Evolutionary conservation across 768 basidiomycete genomes (phyloP).

Genomic region (Xerocomus spinulosus): DNA sequence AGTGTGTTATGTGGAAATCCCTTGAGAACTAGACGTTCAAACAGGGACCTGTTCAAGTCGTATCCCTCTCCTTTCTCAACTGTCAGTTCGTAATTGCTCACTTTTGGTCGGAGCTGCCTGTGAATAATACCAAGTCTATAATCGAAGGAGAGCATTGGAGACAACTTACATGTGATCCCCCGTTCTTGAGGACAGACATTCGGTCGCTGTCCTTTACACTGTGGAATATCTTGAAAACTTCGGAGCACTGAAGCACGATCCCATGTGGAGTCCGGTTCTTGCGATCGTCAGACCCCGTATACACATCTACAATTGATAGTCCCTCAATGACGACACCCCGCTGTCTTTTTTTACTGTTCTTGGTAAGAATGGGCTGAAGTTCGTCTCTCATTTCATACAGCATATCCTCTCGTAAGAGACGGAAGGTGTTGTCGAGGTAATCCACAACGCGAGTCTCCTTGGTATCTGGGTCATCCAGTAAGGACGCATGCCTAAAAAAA

Average conservation of each 20-base stretch:
- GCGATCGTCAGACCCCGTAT: conserved; percentile 26
- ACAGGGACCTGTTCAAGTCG: conserved; percentile 63
- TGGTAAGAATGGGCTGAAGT: conserved; percentile 37
- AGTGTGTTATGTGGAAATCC: conserved; percentile 60
- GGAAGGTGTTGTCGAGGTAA: conserved; percentile 64
- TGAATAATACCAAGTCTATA: not conserved
- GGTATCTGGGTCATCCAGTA: conserved; percentile 41
- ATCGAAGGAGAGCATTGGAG: not conserved
- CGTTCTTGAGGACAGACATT: conserved; percentile 35
- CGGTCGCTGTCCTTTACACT: conserved; percentile 34
- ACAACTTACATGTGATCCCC: conserved; percentile 66
- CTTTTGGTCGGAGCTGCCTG: conserved; percentile 71
- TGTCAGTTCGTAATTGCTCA: conserved; percentile 59
- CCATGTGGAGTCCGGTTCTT: conserved; percentile 38
- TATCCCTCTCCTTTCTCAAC: conserved; percentile 66
- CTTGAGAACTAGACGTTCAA: conserved; percentile 61
- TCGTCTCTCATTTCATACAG: conserved; percentile 55
- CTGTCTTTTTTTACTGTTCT: conserved; percentile 36
- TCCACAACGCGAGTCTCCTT: conserved; percentile 37
- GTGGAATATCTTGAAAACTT: conserved; percentile 37
- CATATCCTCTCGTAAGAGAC: conserved; percentile 63
- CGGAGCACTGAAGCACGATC: conserved; percentile 34
- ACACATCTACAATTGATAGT: conserved; percentile 34
- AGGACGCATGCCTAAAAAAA: conserved; percentile 44
- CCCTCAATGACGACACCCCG: conserved; percentile 38